Percentiles rank a stretch among this genome's conserved stretches.
phyloP scores from a whole-genome alignment of 192 early-diverging fungal genomes.

The Bifiguratus adelaidae region DNA sequence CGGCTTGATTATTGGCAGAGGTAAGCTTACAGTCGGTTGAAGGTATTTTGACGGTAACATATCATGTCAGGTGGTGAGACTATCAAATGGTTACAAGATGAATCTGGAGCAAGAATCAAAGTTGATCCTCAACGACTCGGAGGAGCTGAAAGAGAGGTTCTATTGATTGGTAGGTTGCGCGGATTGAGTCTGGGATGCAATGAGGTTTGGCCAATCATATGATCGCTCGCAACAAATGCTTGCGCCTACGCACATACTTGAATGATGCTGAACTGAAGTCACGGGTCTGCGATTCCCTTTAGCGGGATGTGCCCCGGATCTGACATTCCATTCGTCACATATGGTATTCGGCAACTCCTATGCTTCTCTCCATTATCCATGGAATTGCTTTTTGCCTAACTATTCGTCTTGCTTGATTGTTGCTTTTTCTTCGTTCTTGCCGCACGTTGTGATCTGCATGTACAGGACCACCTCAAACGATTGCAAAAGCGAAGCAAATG shows the following conservation, averaged over 20 bases:
- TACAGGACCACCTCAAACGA: conserved; percentile 21
- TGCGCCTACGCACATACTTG: background rate
- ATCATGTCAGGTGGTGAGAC: conserved; percentile 46
- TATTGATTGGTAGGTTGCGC: conserved; percentile 28
- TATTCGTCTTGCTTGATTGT: background rate
- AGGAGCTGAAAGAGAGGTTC: conserved; percentile 30
- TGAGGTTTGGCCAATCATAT: no score
- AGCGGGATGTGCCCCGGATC: background rate
- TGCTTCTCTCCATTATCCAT: conserved; percentile 4
- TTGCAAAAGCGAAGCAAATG: conserved; percentile 34
- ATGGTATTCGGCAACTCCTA: conserved; percentile 2
- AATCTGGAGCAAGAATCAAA: conserved; percentile 49
- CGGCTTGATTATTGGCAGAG: conserved; percentile 38
- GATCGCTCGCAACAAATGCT: no score
- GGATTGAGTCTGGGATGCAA: no score
- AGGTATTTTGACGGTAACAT: conserved; percentile 10
- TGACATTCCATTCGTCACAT: conserved; percentile 1
- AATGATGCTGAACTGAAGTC: background rate
- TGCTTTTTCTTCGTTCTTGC: background rate
- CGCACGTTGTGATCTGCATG: background rate
- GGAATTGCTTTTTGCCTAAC: conserved; percentile 1
- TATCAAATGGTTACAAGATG: conserved; percentile 41
- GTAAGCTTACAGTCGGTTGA: conserved; percentile 7
- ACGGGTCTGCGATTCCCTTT: background rate
- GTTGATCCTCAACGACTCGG: conserved; percentile 33